phyloP scores from a whole-genome alignment of 1,139 yeast genomes.

The Kodamaea anthophila region DNA sequence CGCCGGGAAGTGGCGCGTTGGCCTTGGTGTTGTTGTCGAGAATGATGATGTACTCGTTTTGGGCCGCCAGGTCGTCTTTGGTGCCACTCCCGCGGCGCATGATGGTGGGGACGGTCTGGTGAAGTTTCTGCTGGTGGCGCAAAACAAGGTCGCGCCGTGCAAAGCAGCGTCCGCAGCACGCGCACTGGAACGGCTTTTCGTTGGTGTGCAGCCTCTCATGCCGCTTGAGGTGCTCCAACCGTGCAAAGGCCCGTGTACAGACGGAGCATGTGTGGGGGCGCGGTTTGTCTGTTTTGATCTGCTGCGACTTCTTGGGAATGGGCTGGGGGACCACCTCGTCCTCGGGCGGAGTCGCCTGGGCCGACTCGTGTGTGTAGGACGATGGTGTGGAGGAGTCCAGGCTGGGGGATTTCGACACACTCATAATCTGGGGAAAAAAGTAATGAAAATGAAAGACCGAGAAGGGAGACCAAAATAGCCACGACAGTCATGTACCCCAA shows the following conservation, averaged over 20 bases:
- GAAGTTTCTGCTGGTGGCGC: constrained; percentile 41
- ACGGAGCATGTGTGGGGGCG: constrained; percentile 26
- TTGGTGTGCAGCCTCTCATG: constrained; percentile 31
- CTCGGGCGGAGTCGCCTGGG: constrained; percentile 4
- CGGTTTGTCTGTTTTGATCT: constrained; percentile 64
- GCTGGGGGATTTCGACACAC: constrained; percentile 8
- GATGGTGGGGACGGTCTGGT: constrained; percentile 15
- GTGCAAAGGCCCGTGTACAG: constrained; percentile 29
- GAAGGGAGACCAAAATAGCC: no score
- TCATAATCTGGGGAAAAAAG: constrained; percentile 7
- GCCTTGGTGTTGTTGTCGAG: constrained; percentile 39
- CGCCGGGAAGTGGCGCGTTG: constrained; percentile 36
- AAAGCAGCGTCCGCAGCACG: constrained; percentile 45
- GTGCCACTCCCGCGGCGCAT: constrained; percentile 14
- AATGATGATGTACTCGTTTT: constrained; percentile 38
- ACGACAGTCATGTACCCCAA: no score
- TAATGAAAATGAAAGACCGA: no score
- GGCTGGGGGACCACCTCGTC: constrained; percentile 39
- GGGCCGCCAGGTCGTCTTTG: constrained; percentile 11
- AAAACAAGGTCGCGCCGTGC: constrained; percentile 44
- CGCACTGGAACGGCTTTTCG: constrained; percentile 39
- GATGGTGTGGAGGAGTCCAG: constrained; percentile 7
- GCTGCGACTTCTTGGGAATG: constrained; percentile 79
- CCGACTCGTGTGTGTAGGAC: constrained; percentile 7
- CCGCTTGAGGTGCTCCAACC: constrained; percentile 27